These are phyloP conservation scores for Pelargonium australe DNA, from an alignment of 441 rosid genomes.

Conservation along the genomic window DNA sequence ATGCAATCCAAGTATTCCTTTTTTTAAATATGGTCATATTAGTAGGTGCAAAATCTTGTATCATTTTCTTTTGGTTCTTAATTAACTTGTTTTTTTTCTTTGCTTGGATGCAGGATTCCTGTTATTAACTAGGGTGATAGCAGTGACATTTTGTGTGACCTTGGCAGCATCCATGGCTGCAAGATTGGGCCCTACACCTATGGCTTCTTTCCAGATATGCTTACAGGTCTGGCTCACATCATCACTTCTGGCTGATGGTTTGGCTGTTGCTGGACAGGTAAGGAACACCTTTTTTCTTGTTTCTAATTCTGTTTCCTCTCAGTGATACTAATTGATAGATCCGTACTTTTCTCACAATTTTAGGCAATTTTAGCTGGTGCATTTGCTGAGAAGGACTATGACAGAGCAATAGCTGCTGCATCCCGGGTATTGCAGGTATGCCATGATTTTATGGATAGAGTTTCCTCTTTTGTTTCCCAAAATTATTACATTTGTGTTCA, in stretches of 20 bases:
- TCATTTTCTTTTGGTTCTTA: background rate
- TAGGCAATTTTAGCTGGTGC: slow-evolving; percentile 66
- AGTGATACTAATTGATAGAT: too few species aligned
- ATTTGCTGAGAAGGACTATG: slow-evolving; percentile 54
- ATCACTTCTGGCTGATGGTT: slow-evolving; percentile 67
- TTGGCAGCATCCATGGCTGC: slow-evolving; percentile 75
- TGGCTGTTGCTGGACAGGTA: slow-evolving; percentile 80
- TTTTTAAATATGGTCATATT: too few species aligned
- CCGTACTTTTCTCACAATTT: background rate
- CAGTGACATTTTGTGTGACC: slow-evolving; percentile 65
- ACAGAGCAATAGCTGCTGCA: slow-evolving; percentile 42
- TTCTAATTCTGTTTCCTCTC: background rate
- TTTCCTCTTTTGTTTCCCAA: too few species aligned
- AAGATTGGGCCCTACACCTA: slow-evolving; percentile 48
- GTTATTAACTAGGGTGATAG: slow-evolving; percentile 49
- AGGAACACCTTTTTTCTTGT: background rate
- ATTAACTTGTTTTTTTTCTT: background rate
- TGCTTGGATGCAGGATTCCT: slow-evolving; percentile 29
- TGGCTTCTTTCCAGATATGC: slow-evolving; percentile 77
- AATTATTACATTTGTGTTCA: too few species aligned
- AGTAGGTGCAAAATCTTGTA: background rate
- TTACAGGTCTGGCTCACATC: slow-evolving; percentile 72
- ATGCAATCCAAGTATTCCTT: too few species aligned
- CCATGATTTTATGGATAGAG: too few species aligned
- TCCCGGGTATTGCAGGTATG: slow-evolving; percentile 55